Conservation (phyloP, 164 flowering plant species). For the Umbellularia californica region DNA sequence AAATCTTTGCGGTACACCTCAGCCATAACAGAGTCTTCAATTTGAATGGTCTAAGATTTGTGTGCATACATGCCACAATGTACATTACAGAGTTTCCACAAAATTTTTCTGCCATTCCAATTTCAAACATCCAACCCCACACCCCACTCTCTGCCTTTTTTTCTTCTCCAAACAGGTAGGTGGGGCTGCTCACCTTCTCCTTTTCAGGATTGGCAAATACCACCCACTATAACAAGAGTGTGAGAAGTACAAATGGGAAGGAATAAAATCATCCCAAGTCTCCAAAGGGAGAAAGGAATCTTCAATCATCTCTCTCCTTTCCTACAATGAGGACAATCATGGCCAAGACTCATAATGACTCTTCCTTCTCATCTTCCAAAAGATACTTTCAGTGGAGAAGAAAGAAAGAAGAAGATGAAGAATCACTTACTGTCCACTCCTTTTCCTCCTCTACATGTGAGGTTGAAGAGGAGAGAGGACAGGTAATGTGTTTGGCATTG, state of each 20-base stretch:
- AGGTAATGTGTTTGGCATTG: background rate
- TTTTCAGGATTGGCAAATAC: background rate
- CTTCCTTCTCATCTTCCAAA: slow-evolving; percentile 85
- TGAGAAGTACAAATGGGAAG: slow-evolving; percentile 5
- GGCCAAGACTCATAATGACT: slow-evolving; percentile 54
- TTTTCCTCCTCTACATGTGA: slow-evolving; percentile 26
- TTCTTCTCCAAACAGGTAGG: slow-evolving; percentile 9
- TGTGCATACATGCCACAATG: too few relatives aligned
- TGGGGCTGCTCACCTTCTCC: slow-evolving; percentile 15
- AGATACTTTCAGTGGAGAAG: slow-evolving; percentile 62
- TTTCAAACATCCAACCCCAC: background rate
- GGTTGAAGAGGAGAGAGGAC: slow-evolving; percentile 6
- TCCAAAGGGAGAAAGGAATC: slow-evolving; percentile 1
- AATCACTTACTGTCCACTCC: slow-evolving; percentile 30
- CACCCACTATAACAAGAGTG: background rate
- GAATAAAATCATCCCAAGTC: slow-evolving; percentile 18
- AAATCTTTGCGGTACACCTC: too few relatives aligned
- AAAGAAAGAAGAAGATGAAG: slow-evolving; percentile 44
- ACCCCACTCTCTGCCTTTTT: background rate
- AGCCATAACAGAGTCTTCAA: too few relatives aligned
- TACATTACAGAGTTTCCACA: too few relatives aligned
- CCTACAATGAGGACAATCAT: slow-evolving; percentile 60
- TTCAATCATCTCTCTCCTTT: slow-evolving; percentile 6
- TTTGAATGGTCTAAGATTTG: too few relatives aligned
- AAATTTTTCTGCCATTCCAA: too few relatives aligned